These are phyloP conservation scores for Rubus idaeus DNA, from an alignment of 306 rosid species.

Conservation along the genomic window DNA sequence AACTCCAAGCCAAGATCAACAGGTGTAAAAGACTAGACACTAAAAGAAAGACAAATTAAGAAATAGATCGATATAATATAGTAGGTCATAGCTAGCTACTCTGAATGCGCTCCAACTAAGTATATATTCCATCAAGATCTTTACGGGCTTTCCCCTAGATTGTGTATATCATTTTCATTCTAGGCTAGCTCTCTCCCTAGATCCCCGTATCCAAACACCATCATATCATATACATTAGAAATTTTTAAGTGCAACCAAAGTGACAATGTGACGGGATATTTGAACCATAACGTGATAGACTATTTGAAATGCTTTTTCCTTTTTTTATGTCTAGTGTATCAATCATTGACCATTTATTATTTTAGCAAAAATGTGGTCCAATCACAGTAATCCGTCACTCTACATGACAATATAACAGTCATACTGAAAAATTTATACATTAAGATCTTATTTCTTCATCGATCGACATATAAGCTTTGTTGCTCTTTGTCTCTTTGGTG, in stretches of 20 bases:
- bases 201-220: slow-evolving; percentile 27
- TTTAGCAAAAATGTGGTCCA: too few species aligned
- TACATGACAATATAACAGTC: too few species aligned
- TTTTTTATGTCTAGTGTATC: too few species aligned
- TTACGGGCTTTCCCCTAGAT: slow-evolving; percentile 15
- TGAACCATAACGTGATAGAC: too few species aligned
- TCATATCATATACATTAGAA: background rate
- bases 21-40: background rate
- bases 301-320: too few species aligned
- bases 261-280: too few species aligned
- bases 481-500: slow-evolving; percentile 16
- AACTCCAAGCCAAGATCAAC: slow-evolving; percentile 8
- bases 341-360: too few species aligned
- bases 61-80: background rate
- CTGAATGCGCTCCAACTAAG: slow-evolving; percentile 20
- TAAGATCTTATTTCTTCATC: slow-evolving; percentile 9
- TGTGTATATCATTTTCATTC: background rate
- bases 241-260: too few species aligned
- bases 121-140: slow-evolving; percentile 20
- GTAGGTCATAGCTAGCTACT: background rate
- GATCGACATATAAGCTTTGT: background rate
- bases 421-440: background rate
- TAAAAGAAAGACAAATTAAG: background rate
- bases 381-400: too few species aligned
- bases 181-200: slow-evolving; percentile 7